Conservation (phyloP, 2,329 filamentous ascomycete species). For the Aspergillus sp. region DNA sequence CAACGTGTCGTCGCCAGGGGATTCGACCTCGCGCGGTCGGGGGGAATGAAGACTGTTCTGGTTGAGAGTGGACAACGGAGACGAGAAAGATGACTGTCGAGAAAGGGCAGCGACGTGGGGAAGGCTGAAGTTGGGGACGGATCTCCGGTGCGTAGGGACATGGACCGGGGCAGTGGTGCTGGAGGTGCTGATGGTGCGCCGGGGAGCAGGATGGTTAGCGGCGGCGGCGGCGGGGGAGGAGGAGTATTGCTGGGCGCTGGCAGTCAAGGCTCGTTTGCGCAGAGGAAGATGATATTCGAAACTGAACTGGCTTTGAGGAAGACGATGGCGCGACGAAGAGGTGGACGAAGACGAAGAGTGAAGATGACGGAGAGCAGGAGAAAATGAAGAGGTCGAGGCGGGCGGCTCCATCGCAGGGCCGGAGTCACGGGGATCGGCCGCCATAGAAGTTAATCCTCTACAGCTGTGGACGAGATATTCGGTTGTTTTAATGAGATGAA, state of each 20-base stretch:
- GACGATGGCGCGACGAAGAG: slow-evolving; percentile 9
- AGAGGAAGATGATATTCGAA: slow-evolving; percentile 17
- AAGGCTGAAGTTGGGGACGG: slow-evolving; percentile 19
- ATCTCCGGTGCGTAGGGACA: slow-evolving; percentile 15
- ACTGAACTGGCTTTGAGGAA: slow-evolving; percentile 18
- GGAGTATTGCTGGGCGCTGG: slow-evolving; percentile 10
- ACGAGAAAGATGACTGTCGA: not conserved
- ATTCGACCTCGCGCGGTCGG: slow-evolving; percentile 10
- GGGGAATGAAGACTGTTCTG: slow-evolving; percentile 12
- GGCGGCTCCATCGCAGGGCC: slow-evolving; percentile 16
- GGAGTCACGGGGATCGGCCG: slow-evolving; percentile 23
- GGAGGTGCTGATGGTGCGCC: slow-evolving; percentile 38
- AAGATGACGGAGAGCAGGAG: slow-evolving; percentile 1
- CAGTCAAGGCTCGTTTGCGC: slow-evolving; percentile 15
- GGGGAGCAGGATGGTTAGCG: slow-evolving; percentile 45
- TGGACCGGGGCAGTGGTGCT: slow-evolving; percentile 23
- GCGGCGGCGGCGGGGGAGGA: slow-evolving; percentile 35
- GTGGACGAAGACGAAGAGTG: not conserved
- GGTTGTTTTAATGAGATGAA: too few species aligned
- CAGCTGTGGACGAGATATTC: too few species aligned
- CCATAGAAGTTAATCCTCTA: not conserved
- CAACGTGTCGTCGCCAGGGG: slow-evolving; percentile 12
- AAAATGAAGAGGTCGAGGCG: slow-evolving; percentile 1
- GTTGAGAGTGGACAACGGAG: slow-evolving; percentile 5
- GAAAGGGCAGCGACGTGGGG: slow-evolving; percentile 11